Evolutionary conservation across 2,329 filamentous ascomycete genomes (phyloP).

Genomic region (Monosporascus sp.): DNA sequence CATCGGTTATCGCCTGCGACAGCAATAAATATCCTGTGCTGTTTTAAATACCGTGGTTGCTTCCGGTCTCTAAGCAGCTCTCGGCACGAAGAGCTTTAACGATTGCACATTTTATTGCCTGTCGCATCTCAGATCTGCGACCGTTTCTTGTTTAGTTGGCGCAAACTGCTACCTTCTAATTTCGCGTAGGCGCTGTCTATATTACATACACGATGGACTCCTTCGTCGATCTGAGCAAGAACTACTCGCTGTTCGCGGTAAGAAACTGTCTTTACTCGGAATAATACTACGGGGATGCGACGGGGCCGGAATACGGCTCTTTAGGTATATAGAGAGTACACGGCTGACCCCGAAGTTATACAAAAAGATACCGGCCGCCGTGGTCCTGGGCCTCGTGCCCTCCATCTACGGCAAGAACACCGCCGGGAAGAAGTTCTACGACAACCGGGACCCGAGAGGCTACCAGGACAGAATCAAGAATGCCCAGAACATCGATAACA

Average conservation of each 20-base stretch:
- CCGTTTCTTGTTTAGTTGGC: too few relatives aligned
- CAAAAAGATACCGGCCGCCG: slow-evolving; percentile 12
- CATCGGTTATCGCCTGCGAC: too few relatives aligned
- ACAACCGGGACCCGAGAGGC: slow-evolving; percentile 9
- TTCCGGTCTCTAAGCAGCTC: too few relatives aligned
- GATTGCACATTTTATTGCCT: too few relatives aligned
- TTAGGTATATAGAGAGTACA: background rate
- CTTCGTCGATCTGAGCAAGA: slow-evolving; percentile 12
- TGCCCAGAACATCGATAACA: slow-evolving; percentile 11
- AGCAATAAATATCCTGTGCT: too few relatives aligned
- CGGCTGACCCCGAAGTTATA: background rate
- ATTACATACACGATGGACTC: slow-evolving; percentile 5
- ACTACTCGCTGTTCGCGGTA: slow-evolving; percentile 19
- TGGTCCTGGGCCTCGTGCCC: slow-evolving; percentile 7
- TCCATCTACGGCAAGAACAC: slow-evolving; percentile 7
- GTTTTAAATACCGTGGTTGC: too few relatives aligned
- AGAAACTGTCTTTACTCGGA: background rate
- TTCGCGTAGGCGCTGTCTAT: too few relatives aligned
- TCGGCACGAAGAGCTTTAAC: too few relatives aligned
- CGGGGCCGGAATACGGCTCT: background rate
- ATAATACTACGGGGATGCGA: too few relatives aligned
- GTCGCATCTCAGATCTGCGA: too few relatives aligned
- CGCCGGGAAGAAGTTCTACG: slow-evolving; percentile 3
- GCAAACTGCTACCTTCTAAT: too few relatives aligned
- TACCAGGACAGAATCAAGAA: slow-evolving; percentile 10